Conservation (phyloP, 352 stramenopile genomes). For the Plasmopara viticola region DNA sequence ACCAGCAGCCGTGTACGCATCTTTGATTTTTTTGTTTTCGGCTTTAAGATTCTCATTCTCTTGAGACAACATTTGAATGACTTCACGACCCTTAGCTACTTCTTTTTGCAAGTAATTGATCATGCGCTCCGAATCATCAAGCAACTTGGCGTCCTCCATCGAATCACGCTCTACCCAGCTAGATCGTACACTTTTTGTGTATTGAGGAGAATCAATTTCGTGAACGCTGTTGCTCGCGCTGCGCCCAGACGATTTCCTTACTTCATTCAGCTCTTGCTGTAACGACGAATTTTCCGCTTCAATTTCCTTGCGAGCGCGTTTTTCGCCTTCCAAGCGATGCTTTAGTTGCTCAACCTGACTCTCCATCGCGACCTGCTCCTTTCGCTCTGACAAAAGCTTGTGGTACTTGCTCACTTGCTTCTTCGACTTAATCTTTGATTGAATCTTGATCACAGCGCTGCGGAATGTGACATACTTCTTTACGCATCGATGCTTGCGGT, state of each 20-base stretch:
- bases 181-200: slow-evolving; percentile 20
- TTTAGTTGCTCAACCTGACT: slow-evolving; percentile 70
- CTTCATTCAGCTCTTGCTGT: slow-evolving; percentile 59
- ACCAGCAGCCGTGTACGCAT: slow-evolving; percentile 89
- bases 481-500: slow-evolving; percentile 39
- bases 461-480: slow-evolving; percentile 55
- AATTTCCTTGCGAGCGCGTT: slow-evolving; percentile 58
- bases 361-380: slow-evolving; percentile 72
- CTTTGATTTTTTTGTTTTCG: slow-evolving; percentile 88
- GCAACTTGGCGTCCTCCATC: slow-evolving; percentile 56
- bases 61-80: slow-evolving; percentile 52
- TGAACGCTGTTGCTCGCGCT: slow-evolving; percentile 28
- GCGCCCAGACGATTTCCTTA: slow-evolving; percentile 41
- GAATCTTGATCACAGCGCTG: slow-evolving; percentile 62
- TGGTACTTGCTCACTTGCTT: slow-evolving; percentile 73
- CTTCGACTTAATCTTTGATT: slow-evolving; percentile 66
- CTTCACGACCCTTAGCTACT: slow-evolving; percentile 65
- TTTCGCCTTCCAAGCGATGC: slow-evolving; percentile 72
- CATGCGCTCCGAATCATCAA: slow-evolving; percentile 81
- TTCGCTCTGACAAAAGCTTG: slow-evolving; percentile 44
- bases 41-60: slow-evolving; percentile 83
- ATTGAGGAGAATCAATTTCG: slow-evolving; percentile 34
- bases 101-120: slow-evolving; percentile 79
- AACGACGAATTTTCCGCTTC: slow-evolving; percentile 69
- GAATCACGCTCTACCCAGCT: slow-evolving; percentile 34